phyloP scores from a whole-genome alignment of 169 alveolate genomes.

The Plasmodium gaboni region DNA sequence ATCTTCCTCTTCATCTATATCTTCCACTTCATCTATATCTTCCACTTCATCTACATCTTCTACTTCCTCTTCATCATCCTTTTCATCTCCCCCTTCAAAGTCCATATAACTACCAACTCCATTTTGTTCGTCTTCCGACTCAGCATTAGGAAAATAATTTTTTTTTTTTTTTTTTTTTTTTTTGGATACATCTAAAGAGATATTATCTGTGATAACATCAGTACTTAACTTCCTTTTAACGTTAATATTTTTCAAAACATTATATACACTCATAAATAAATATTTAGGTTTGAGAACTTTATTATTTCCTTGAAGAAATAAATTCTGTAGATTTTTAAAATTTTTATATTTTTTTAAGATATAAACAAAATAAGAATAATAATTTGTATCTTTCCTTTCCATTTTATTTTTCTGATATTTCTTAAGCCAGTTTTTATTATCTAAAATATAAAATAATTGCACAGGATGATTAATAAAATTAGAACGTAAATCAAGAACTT shows the following conservation, averaged over 20 bases:
- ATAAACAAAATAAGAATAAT: slow-evolving; percentile 20
- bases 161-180: not conserved
- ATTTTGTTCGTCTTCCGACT: not conserved
- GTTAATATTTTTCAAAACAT: slow-evolving; percentile 26
- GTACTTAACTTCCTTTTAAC: slow-evolving; percentile 8
- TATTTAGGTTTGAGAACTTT: slow-evolving; percentile 29
- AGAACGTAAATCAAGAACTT: slow-evolving; percentile 35
- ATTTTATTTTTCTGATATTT: slow-evolving; percentile 9
- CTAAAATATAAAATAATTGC: slow-evolving; percentile 54
- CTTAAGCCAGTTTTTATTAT: slow-evolving; percentile 54
- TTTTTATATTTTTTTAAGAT: slow-evolving; percentile 26
- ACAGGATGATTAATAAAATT: slow-evolving; percentile 66
- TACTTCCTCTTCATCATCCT: slow-evolving; percentile 12
- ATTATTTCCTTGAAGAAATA: slow-evolving; percentile 31
- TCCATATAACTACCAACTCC: not conserved
- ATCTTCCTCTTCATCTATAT: not conserved
- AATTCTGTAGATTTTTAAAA: slow-evolving; percentile 22
- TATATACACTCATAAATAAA: slow-evolving; percentile 26
- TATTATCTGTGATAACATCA: not conserved
- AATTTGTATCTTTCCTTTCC: not conserved
- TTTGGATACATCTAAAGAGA: not conserved
- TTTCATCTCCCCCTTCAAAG: slow-evolving; percentile 3
- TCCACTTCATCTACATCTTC: not conserved
- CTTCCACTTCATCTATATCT: not conserved
- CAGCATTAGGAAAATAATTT: not conserved